phyloP scores from a whole-genome alignment of 768 basidiomycete species.

The Gautieria morchelliformis region DNA sequence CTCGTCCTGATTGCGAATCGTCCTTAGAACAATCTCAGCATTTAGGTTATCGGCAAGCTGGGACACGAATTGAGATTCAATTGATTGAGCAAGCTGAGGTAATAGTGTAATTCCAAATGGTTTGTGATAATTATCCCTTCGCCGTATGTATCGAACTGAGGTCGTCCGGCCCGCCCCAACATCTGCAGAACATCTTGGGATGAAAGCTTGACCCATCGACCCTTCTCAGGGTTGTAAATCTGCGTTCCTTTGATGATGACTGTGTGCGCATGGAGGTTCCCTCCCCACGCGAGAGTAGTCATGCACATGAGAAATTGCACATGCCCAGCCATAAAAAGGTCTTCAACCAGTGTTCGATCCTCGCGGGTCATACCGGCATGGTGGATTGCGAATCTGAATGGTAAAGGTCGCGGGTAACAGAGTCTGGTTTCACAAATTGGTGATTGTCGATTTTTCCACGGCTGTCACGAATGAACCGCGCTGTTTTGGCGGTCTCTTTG shows the following conservation, averaged over 20 bases:
- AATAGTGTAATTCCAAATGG: slow-evolving; percentile 94
- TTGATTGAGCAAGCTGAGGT: slow-evolving; percentile 89
- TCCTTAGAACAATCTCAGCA: slow-evolving; percentile 94
- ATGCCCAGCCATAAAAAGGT: slow-evolving; percentile 85
- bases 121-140: slow-evolving; percentile 99
- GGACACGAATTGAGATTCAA: slow-evolving; percentile 89
- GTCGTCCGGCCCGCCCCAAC: slow-evolving; percentile 95
- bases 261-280: slow-evolving; percentile 94
- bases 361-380: slow-evolving; percentile 94
- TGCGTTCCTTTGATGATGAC: slow-evolving; percentile 99
- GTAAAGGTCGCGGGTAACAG: slow-evolving; percentile 84
- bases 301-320: slow-evolving; percentile 94
- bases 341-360: slow-evolving; percentile 88
- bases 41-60: slow-evolving; percentile 93
- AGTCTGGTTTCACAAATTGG: slow-evolving; percentile 90
- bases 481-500: slow-evolving; percentile 97
- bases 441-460: slow-evolving; percentile 93
- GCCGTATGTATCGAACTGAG: slow-evolving; percentile 94
- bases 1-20: slow-evolving; percentile 89
- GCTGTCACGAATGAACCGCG: slow-evolving; percentile 91
- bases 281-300: slow-evolving; percentile 98
- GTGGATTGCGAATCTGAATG: slow-evolving; percentile 96
- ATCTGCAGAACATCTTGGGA: slow-evolving; percentile 97
- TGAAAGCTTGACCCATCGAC: slow-evolving; percentile 92
- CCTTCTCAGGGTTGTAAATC: slow-evolving; percentile 98